Base-by-base conservation (phyloP, 805 yeast species). In the Barnettozyma californica region DNA sequence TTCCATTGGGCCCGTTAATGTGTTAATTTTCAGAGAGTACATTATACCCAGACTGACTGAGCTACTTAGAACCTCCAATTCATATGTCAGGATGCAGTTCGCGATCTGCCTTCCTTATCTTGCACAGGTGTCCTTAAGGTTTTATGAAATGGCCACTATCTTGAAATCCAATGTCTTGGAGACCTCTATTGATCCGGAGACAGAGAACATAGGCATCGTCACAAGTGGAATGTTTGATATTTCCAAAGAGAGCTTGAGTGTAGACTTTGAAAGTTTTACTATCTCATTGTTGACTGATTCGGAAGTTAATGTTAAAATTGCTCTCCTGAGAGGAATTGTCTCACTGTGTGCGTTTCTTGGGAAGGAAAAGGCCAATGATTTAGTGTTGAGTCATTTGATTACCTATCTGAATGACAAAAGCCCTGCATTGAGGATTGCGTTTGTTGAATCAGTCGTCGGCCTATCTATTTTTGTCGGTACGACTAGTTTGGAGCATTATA, bases 371-470 rank as follows among this genome's bases (percentile, higher is more conserved):
- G 85, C 97, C 0, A 91, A 87, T 60, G 98, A 94, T 62, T 72
- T 94, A 37, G 81, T 94, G 20, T 67, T 94, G 42, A 90, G 96
- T 41, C 98, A 94, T 68, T 69, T 91, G 48, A 91, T 94, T 40
- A 91, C 98, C 0, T 94, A 90, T 60, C 68, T 94, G 53, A 94
- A 94, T 64, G 97, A 91, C 60, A 75, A 80, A 47, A 81, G 82
- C 58, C 69, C 84, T 0, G 75, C 80, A 19, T 69, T 94, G 20
- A 72, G 95, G 50, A 68, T 86, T 26, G 80, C 83, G 5, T 83
- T 94, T 57, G 81, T 92, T 34, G 76, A 81, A 38, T 75, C 89
- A 8, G 78, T 91, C 10, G 75, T 89, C 1, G 80, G 84, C 1
- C 71, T 94, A 9, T 85, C 95, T 0, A 79, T 90, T 4, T 84